Conservation (phyloP, 192 early-diverging fungal genomes). For the Backusella circina region DNA sequence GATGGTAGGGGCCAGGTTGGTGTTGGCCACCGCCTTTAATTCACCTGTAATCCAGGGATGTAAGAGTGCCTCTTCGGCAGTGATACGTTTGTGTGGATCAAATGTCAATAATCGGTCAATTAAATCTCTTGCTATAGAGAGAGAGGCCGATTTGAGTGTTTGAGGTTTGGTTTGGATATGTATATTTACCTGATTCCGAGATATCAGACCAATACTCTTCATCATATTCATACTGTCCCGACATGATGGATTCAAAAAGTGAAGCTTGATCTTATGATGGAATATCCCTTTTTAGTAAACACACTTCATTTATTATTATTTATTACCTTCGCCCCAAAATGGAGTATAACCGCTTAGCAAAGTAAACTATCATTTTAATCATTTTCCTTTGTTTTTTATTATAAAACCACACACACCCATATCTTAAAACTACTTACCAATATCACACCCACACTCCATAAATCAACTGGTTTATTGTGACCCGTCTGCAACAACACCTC, state of each 20-base stretch:
- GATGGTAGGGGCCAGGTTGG: slow-evolving; percentile 80
- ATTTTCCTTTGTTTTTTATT: neutral
- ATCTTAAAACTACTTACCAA: slow-evolving; percentile 29
- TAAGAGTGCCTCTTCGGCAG: slow-evolving; percentile 70
- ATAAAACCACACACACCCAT: neutral
- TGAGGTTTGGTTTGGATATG: neutral
- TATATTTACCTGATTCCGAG: slow-evolving; percentile 50
- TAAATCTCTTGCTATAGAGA: slow-evolving; percentile 60
- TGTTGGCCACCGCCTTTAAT: slow-evolving; percentile 33
- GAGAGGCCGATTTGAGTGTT: neutral
- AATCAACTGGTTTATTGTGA: slow-evolving; percentile 90
- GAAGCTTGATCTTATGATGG: slow-evolving; percentile 42
- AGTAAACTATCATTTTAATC: slow-evolving; percentile 51
- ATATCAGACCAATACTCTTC: slow-evolving; percentile 80
- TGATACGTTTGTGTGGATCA: slow-evolving; percentile 69
- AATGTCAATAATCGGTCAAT: slow-evolving; percentile 65
- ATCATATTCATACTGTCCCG: slow-evolving; percentile 65
- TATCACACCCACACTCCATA: slow-evolving; percentile 95
- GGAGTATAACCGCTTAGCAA: slow-evolving; percentile 82
- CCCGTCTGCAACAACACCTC: slow-evolving; percentile 85
- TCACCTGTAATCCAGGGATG: slow-evolving; percentile 82
- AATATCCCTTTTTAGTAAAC: neutral
- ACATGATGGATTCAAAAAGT: slow-evolving; percentile 68
- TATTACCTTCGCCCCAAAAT: slow-evolving; percentile 48
- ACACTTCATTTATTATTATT: neutral